Percentiles rank a stretch among this genome's conserved stretches.
Evolutionary conservation across 306 rosid genomes (phyloP).

Genomic region (Fragaria vesca): DNA sequence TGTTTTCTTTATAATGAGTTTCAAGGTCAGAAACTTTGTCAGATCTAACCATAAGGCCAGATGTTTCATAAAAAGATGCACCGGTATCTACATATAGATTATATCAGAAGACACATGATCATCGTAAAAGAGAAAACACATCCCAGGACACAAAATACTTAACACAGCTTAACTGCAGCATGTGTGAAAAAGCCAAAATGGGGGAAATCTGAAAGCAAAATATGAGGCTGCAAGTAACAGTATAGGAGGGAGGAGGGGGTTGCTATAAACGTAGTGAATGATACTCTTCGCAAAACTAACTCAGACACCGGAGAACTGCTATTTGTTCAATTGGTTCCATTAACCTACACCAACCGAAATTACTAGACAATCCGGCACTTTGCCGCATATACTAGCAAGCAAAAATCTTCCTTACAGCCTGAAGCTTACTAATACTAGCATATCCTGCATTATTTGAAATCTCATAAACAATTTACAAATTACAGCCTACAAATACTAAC

Average conservation of each 20-base stretch:
- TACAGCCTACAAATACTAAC: too few relatives aligned
- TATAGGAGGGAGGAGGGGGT: not conserved
- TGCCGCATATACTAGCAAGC: not conserved
- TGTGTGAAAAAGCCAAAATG: not conserved
- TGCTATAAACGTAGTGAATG: not conserved
- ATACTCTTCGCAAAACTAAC: not conserved
- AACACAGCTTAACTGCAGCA: not conserved
- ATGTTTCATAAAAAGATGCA: not conserved
- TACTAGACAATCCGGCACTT: not conserved
- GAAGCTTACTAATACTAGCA: not conserved
- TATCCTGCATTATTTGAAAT: not conserved
- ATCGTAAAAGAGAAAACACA: not conserved
- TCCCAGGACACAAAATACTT: not conserved
- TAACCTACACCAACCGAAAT: not conserved
- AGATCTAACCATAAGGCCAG: not conserved
- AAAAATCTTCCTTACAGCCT: not conserved
- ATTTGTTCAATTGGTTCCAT: not conserved
- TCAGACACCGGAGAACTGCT: not conserved
- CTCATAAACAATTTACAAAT: too few relatives aligned
- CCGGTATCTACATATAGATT: not conserved
- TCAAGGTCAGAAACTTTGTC: not conserved
- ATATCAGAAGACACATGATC: not conserved
- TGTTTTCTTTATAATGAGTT: not conserved
- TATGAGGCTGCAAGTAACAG: not conserved
- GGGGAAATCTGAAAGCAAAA: not conserved